Base-by-base conservation (phyloP, 768 basidiomycete genomes). In the Boletus rex-veris region DNA sequence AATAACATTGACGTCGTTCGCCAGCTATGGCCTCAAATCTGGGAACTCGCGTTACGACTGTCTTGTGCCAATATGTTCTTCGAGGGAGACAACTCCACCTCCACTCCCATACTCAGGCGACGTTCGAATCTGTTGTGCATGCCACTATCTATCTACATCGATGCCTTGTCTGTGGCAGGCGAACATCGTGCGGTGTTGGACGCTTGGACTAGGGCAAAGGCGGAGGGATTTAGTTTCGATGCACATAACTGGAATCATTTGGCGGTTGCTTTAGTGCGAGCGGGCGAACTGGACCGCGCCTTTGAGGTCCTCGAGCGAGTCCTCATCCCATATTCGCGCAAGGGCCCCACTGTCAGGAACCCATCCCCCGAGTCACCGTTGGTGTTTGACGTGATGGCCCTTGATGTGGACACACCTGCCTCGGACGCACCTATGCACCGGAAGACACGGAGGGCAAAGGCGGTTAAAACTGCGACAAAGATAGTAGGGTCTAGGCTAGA, bases 161-260 rank as follows among this genome's bases (percentile, higher is more conserved):
- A 91, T 58, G 78, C 82, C 6, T 73, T 95, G 47, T 89, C 91
- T 3, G 70, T 74, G 4, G 79, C 78, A 0, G 87, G 86, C 2
- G 64, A 74, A 36, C 86, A 93, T 60, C 57, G 64, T 8, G 80
- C 84, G 54, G 77, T 95, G 42, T 79, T 84, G 15, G 63, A 66
- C 4, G 74, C 79, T 0, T 98, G 96, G 94, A 72, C 74, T n/a
- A 66, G 73, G 30, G 77, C 90, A 46, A 79, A 80, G 55, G 58
- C 69, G 11, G 69, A 75, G 10, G 90, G 90, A 2, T 88, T 95
- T 60, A 76, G 76, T 12, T 92, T 93, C 67, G 91, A 95, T 66
- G 80, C 88, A 12, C 84, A 88, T 62, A 98, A 97, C 68, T 98
- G 92, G 90, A 97, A 96, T 63, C 84, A 90, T 62, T 77, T 97